Base-by-base conservation (phyloP, 257 asterid genomes). In the Nicotiana knightiana region DNA sequence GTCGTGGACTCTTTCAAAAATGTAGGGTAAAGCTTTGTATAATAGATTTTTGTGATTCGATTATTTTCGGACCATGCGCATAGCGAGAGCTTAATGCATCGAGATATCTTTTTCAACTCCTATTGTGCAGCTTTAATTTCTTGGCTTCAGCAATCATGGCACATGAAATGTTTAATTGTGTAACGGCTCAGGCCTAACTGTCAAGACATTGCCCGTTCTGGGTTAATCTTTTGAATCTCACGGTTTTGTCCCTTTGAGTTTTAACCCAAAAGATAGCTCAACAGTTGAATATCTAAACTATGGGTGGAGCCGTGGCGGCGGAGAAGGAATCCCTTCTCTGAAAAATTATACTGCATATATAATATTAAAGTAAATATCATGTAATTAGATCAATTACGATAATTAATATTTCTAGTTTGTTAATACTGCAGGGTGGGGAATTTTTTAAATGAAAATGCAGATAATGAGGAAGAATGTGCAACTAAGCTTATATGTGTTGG, bases 321-420 rank as follows among this genome's bases (percentile, higher is more conserved):
- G 0, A 43, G 1, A 5, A 0, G 0, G 8, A 39, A 39, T 6
- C 46, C 9, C 2, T 1, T 37, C 1, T 6, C 2, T 1, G 6
- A 7, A 39, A 39, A 43, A 7, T 8, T 43, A 43, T 43, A 43
- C 0, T 8, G 3, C 0, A 7, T 43, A 8, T 7, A 0, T 1
- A 30, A 30, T 1, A 2, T 43, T 8, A 8, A 43, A 43, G 30
- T 28, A 28, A 53, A 9, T 55, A 21, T 16, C 21, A 55, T 55
- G 61, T 55, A 16, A 55, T 55, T 55, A 55, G n/a, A 55, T 16
- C 3, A 55, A 55, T 4, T 55, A 4, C 8, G 33, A 28, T 62
- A 24, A 62, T 51, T 62, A 62, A 24, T 24, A 62, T 21, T 62
- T 24, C 11, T 62, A 1, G 3, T 63, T 33, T 24, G 33, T 62